Evolutionary conservation across 1,284 basidiomycete genomes (phyloP), one percentile per base, ranked within the genome.

Genomic region (Tetrapyrgos nigripes): DNA sequence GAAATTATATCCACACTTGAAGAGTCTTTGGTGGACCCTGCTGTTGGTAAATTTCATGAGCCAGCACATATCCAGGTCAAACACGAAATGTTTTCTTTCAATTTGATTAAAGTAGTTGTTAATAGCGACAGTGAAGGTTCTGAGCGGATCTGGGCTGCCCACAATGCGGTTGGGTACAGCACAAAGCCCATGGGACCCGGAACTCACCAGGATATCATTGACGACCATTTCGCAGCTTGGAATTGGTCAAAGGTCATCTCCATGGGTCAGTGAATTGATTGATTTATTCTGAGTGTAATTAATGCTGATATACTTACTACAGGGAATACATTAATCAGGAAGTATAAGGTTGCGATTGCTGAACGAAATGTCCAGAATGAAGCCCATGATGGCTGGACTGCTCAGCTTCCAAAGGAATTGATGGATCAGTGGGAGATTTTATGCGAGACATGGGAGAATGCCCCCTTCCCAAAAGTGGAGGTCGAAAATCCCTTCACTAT

Each of bases 171-270:
- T 11, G 62, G 62, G 1, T n/a, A 31, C 2, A 53, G 44, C 17
- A 62, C 64, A 1, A 59, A 55, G 21, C 53, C 50, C 31, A 67
- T 67, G 68, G 54, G 55, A 21, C 59, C 55, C 0, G 65, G 65
- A 0, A 17, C 27, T 6, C 43, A 50, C 1, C 1, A 19, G 4
- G 60, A 70, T 23, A 63, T 55, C 1, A n/a, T 74, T 4, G 65
- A 73, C 21, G 64, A 66, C 13, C 40, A 50, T 23, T 53, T 44
- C n/a, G 35, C 37, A 13, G 45, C 26, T 28, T 47, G 23, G 28
- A 57, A 59, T 28, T 53, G 40, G 27, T 3, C 28, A 19, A 59
- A 58, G 28, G 19, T 21, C 24, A 43, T 52, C 1, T 23, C 3
- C 0, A 23, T 62, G 9, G 53, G 60, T 62, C 37, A 1, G 57